phyloP scores from a whole-genome alignment of 768 basidiomycete genomes.

The Panellus pusillus region DNA sequence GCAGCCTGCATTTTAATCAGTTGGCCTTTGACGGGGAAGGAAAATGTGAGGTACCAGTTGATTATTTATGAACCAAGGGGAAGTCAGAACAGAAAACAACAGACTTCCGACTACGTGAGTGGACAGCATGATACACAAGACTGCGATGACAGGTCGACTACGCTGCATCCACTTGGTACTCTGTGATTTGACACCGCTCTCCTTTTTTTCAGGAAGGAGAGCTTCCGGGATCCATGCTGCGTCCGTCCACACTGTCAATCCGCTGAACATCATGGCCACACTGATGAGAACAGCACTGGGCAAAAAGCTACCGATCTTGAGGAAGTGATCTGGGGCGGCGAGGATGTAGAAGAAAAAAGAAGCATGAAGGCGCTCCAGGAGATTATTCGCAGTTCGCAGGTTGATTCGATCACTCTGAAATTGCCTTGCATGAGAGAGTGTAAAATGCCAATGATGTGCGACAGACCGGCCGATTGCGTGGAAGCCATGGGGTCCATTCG shows the following conservation, averaged over 20 bases:
- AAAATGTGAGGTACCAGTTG: conserved; percentile 35
- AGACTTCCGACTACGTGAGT: conserved; percentile 58
- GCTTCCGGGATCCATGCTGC: conserved; percentile 51
- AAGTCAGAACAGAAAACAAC: conserved; percentile 50
- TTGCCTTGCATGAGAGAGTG: not conserved
- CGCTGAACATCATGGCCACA: conserved; percentile 82
- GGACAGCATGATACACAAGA: conserved; percentile 49
- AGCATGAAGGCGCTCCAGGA: conserved; percentile 93
- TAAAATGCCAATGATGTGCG: conserved; percentile 9
- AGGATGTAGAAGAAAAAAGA: conserved; percentile 97
- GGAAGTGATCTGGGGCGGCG: conserved; percentile 60
- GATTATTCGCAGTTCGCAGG: conserved; percentile 90
- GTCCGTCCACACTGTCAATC: conserved; percentile 70
- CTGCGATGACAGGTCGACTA: conserved; percentile 54
- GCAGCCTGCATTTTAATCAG: conserved; percentile 1
- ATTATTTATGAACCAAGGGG: conserved; percentile 42
- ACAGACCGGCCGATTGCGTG: conserved; percentile 85
- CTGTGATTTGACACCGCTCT: conserved; percentile 1
- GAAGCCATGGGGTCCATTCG: conserved; percentile 92
- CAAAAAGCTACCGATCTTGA: conserved; percentile 89
- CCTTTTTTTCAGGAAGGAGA: conserved; percentile 21
- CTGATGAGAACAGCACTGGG: conserved; percentile 86
- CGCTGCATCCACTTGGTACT: conserved; percentile 44
- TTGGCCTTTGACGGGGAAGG: not conserved
- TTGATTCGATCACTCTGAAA: conserved; percentile 78